Evolutionary conservation across 805 yeast species (phyloP), one percentile per base, ranked within the genome.

Genomic region (Wickerhamomyces chaumierensis): DNA sequence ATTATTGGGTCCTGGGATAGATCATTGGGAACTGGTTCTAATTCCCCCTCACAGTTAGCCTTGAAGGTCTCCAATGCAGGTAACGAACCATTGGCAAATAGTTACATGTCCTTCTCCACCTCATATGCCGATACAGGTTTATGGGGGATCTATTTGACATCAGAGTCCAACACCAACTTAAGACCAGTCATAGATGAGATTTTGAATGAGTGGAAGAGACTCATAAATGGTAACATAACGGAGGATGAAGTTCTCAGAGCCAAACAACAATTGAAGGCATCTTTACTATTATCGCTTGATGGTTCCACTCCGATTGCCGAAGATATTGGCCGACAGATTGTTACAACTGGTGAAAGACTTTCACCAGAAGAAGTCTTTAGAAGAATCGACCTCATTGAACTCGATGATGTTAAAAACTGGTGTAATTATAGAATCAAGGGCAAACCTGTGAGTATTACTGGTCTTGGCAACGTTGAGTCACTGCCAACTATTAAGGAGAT

Each of bases 1-100:
- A 81, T 92, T 41, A 81, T 92, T 34, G 98, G 98, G 31, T 84
- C 87, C 52, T 92, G 97, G 97, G 97, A 92, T 60, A 77, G 98
- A 55, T 79, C 95, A 6, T 64, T 81, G 42, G 95, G 95, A 28
- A 68, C 83, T 11, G 92, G 90, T 29, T 72, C 82, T 23, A 78
- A 82, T 57, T 77, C 88, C 18, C 94, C 96, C 18, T 81, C 96
- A 3, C 86, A 87, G 37, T 68, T 92, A 40, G 85, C 94, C 1
- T 60, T 65, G 36, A 73, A 76, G 21, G 77, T 81, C 19, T 64
- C 66, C 48, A 70, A 73, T 9, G 71, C 77, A 42, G 69, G 69
- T 44, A 66, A 65, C 15, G 65, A 71, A 15, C 82, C 86, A 3
- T 64, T 87, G 42, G 96, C 96, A 40, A 92, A 92, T 63, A 83